Conservation (phyloP, 345 rosid genomes). For the Lepidium aucheri region DNA sequence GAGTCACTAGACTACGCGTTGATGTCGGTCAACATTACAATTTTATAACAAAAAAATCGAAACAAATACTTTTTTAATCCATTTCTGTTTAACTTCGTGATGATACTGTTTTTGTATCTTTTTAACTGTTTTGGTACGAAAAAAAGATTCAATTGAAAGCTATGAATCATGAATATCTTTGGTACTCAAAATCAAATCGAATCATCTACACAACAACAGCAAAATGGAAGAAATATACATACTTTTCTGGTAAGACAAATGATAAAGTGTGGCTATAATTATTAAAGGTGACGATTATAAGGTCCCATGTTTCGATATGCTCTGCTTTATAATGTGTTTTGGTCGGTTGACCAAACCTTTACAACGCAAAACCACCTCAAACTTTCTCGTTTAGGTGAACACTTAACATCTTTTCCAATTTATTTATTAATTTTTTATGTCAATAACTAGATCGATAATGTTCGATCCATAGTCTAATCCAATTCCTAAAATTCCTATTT, state of each 20-base stretch:
- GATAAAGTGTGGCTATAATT: not conserved
- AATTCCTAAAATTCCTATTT: too few relatives aligned
- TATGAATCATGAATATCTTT: not conserved
- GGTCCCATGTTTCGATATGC: conserved; percentile 23
- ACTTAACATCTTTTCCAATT: too few relatives aligned
- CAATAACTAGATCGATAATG: too few relatives aligned
- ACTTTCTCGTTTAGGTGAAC: conserved; percentile 6
- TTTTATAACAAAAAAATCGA: too few relatives aligned
- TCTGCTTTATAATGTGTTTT: conserved; percentile 16
- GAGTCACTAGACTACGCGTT: not conserved
- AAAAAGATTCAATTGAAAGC: not conserved
- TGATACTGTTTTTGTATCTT: not conserved
- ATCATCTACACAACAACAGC: not conserved
- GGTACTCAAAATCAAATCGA: not conserved
- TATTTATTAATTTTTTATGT: too few relatives aligned
- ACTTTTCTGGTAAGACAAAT: conserved; percentile 11
- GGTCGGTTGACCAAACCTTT: conserved; percentile 28
- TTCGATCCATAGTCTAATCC: too few relatives aligned
- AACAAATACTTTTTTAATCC: not conserved
- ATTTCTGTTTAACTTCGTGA: not conserved
- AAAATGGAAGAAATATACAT: not conserved
- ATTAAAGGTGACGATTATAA: conserved; percentile 13
- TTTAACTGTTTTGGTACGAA: not conserved
- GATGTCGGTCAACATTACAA: not conserved
- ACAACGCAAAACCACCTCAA: conserved; percentile 16